Evolutionary conservation across 2,329 filamentous ascomycete genomes (phyloP).

Genomic region (Arthrobotrys iridis): DNA sequence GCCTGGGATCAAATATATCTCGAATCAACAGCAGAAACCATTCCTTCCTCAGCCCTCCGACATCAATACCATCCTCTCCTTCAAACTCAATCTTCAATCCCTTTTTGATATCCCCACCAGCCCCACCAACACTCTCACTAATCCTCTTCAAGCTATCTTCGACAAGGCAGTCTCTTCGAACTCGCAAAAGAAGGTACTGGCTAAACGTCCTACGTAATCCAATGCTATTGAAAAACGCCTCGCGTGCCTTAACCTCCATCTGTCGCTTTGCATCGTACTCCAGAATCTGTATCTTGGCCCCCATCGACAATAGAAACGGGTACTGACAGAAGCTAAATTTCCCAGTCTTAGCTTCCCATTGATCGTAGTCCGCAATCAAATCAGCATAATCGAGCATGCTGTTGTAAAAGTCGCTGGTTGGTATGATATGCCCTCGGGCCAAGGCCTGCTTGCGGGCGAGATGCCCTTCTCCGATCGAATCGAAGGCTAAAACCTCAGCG

Average conservation of each 20-base stretch:
- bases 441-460: constrained; percentile 62
- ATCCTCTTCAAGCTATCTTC: constrained; percentile 87
- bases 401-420: constrained; percentile 87
- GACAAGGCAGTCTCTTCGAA: constrained; percentile 84
- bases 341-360: constrained; percentile 78
- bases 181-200: constrained; percentile 78
- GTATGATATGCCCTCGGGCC: constrained; percentile 73
- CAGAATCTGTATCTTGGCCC: constrained; percentile 88
- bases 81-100: constrained; percentile 83
- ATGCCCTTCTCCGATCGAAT: constrained; percentile 29
- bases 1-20: constrained; percentile 89
- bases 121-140: constrained; percentile 82
- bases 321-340: constrained; percentile 93
- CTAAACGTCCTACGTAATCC: constrained; percentile 77
- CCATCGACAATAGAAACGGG: constrained; percentile 89
- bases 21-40: constrained; percentile 90
- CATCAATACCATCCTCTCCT: constrained; percentile 91
- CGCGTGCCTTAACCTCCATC: constrained; percentile 86
- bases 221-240: constrained; percentile 91
- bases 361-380: constrained; percentile 83
- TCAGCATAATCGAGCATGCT: constrained; percentile 87
- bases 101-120: constrained; percentile 86
- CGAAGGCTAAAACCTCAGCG: constrained; percentile 23
- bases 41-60: constrained; percentile 87
- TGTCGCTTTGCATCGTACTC: constrained; percentile 87